These are phyloP conservation scores for Diaporthe humulicola DNA, from an alignment of 2,329 filamentous ascomycete species.

Conservation along the genomic window DNA sequence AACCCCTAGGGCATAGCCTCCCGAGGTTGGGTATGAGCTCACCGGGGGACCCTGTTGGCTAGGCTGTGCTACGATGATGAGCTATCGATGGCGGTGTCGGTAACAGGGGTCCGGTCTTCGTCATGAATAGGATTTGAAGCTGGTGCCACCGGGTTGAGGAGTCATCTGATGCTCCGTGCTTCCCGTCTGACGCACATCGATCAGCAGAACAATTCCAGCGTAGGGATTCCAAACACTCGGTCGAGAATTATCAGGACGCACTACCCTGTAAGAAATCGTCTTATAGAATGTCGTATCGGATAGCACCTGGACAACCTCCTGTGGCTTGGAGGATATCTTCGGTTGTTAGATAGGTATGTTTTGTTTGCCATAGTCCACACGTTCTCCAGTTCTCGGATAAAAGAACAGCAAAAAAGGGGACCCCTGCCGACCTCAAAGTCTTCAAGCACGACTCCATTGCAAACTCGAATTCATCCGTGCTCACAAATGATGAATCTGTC, in stretches of 20 bases:
- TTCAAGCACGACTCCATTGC: background rate
- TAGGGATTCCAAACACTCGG: background rate
- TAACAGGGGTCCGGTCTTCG: background rate
- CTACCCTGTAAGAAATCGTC: background rate
- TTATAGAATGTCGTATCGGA: background rate
- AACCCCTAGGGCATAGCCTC: too few relatives aligned
- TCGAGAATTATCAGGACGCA: background rate
- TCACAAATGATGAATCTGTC: slow-evolving; percentile 12
- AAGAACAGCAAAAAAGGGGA: background rate
- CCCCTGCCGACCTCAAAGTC: background rate
- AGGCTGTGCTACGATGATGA: background rate
- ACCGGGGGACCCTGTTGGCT: background rate
- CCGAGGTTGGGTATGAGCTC: background rate
- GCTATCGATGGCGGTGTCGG: background rate
- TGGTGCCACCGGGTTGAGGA: background rate
- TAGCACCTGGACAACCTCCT: background rate
- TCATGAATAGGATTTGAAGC: background rate
- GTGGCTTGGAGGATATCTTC: background rate
- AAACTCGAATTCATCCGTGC: background rate
- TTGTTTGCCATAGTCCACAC: background rate
- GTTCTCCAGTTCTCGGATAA: background rate
- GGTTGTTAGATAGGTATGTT: background rate
- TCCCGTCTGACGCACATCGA: background rate
- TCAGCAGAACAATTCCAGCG: background rate
- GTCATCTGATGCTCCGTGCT: slow-evolving; percentile 21